A percentile compares a stretch with the other conserved stretches of the same genome.
Conservation (phyloP, 169 alveolate species). For the Cryptosporidium xiaoi region DNA sequence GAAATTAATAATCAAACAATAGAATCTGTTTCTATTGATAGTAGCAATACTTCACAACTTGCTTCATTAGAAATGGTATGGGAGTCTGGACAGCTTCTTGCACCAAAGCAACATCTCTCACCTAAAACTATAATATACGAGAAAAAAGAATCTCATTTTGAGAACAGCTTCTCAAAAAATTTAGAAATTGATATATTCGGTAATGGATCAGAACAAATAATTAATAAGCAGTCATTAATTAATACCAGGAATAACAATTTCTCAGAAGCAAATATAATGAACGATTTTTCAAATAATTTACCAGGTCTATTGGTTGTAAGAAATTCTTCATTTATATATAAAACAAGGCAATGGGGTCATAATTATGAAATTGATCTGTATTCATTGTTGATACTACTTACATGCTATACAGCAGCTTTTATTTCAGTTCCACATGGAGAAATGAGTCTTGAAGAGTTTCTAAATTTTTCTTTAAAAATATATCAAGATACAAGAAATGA, state of each 20-base stretch:
- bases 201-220: background rate
- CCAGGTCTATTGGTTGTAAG: conserved; percentile 2
- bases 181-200: background rate
- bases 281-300: background rate
- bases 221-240: conserved; percentile 20
- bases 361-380: conserved; percentile 43
- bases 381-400: conserved; percentile 10
- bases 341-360: conserved; percentile 56
- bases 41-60: conserved; percentile 46
- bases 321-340: conserved; percentile 51
- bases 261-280: background rate
- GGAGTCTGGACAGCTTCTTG: conserved; percentile 73
- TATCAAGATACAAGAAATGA: conserved; percentile 7
- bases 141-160: conserved; percentile 13
- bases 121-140: conserved; percentile 17
- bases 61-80: conserved; percentile 71
- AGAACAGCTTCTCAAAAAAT: background rate
- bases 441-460: conserved; percentile 1
- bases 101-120: conserved; percentile 50
- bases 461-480: background rate
- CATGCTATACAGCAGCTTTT: conserved; percentile 49
- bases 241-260: conserved; percentile 22
- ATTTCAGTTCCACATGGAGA: conserved; percentile 49
- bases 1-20: conserved; percentile 34
- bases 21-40: conserved; percentile 5